phyloP scores from a whole-genome alignment of 2,329 filamentous ascomycete genomes.

The Neocatenulostroma microsporum region DNA sequence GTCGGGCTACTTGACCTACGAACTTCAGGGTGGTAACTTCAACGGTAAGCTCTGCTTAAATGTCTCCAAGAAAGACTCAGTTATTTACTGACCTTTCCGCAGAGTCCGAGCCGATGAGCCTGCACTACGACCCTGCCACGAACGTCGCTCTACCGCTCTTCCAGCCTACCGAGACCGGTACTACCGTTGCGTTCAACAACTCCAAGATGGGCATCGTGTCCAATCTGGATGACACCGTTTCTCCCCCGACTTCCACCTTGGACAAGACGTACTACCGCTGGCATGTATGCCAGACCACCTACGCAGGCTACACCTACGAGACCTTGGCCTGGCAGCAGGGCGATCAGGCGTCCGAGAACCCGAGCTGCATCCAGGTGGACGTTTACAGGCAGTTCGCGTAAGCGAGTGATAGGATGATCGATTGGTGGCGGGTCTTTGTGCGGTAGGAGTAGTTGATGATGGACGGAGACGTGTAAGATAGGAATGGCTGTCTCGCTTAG shows the following conservation, averaged over 20 bases:
- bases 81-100: not conserved
- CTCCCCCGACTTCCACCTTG: not conserved
- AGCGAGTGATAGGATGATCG: too few relatives aligned
- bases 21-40: not conserved
- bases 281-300: not conserved
- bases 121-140: not conserved
- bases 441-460: too few relatives aligned
- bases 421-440: too few relatives aligned
- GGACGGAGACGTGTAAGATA: too few relatives aligned
- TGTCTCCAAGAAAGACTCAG: not conserved
- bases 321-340: not conserved
- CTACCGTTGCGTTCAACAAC: not conserved
- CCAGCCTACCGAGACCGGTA: not conserved
- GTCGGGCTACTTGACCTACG: slow-evolving; percentile 1
- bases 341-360: not conserved
- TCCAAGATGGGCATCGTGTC: not conserved
- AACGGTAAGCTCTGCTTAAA: too few relatives aligned
- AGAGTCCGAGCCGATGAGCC: slow-evolving; percentile 1
- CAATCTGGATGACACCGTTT: not conserved
- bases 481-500: too few relatives aligned
- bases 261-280: not conserved
- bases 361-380: slow-evolving; percentile 1
- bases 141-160: too few relatives aligned
- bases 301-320: not conserved
- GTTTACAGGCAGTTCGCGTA: slow-evolving; percentile 1